Conservation (phyloP, 2,329 filamentous ascomycete genomes). For the Hawksworthiomyces lignivorus region DNA sequence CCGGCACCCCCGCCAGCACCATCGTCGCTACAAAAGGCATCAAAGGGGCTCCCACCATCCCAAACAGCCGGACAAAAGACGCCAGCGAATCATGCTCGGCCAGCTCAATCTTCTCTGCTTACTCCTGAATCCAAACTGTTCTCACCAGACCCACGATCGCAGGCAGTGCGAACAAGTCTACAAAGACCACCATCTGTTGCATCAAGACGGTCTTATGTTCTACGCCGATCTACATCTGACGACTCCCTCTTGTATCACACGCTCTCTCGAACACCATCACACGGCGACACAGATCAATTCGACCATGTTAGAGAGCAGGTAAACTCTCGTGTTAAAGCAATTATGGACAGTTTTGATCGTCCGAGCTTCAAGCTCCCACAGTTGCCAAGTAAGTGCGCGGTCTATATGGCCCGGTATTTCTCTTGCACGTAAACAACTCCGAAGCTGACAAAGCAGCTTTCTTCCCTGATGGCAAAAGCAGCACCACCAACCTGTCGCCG, state of each 20-base stretch:
- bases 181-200: conserved; percentile 17
- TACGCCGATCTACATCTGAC: conserved; percentile 64
- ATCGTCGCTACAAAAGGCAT: neutral
- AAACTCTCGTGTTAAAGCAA: conserved; percentile 82
- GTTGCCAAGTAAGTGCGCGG: conserved; percentile 36
- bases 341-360: conserved; percentile 76
- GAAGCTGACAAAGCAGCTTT: conserved; percentile 9
- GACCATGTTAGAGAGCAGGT: conserved; percentile 74
- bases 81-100: too few relatives aligned
- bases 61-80: neutral
- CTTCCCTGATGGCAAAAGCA: conserved; percentile 19
- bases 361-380: conserved; percentile 67
- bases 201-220: conserved; percentile 23
- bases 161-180: neutral
- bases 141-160: too few relatives aligned
- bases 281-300: conserved; percentile 78
- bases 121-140: too few relatives aligned
- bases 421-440: too few relatives aligned
- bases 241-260: conserved; percentile 71
- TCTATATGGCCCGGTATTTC: neutral
- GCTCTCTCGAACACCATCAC: conserved; percentile 69
- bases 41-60: neutral
- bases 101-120: too few relatives aligned
- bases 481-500: neutral
- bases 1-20: conserved; percentile 14